phyloP scores from a whole-genome alignment of 352 stramenopile genomes.

The Phytophthora sp. region DNA sequence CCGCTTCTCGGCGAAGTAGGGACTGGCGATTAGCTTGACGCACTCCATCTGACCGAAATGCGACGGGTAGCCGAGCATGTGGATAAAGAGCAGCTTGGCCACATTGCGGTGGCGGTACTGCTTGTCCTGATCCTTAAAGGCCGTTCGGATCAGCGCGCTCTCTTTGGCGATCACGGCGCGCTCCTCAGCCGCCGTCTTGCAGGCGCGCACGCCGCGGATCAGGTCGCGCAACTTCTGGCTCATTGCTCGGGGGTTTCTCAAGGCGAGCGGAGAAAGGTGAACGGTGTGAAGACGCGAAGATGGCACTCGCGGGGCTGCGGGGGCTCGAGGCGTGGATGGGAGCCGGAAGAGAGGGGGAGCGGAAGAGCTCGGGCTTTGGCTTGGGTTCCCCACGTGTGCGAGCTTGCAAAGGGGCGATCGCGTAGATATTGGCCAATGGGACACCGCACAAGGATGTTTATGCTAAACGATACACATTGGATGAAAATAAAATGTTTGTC shows the following conservation, averaged over 20 bases:
- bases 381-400: slow-evolving; percentile 24
- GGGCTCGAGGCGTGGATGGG: not conserved
- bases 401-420: slow-evolving; percentile 32
- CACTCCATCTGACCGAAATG: slow-evolving; percentile 99
- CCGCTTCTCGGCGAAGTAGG: slow-evolving; percentile 99
- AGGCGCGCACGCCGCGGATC: slow-evolving; percentile 97
- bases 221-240: slow-evolving; percentile 98
- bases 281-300: not conserved
- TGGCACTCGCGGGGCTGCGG: not conserved
- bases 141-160: slow-evolving; percentile 98
- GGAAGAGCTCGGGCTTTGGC: slow-evolving; percentile 10
- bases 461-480: not conserved
- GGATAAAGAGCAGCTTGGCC: slow-evolving; percentile 99
- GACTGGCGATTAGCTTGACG: slow-evolving; percentile 99
- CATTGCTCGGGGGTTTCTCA: slow-evolving; percentile 65
- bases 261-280: not conserved
- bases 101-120: slow-evolving; percentile 99
- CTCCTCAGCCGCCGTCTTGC: slow-evolving; percentile 99
- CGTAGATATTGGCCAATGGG: slow-evolving; percentile 29
- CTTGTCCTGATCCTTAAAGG: slow-evolving; percentile 98
- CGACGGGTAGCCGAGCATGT: slow-evolving; percentile 99
- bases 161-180: slow-evolving; percentile 99
- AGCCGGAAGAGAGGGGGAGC: slow-evolving; percentile 10
- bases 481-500: not conserved
- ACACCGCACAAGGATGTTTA: not conserved